phyloP scores from a whole-genome alignment of 1,284 basidiomycete genomes.

The Tilletia indica region DNA sequence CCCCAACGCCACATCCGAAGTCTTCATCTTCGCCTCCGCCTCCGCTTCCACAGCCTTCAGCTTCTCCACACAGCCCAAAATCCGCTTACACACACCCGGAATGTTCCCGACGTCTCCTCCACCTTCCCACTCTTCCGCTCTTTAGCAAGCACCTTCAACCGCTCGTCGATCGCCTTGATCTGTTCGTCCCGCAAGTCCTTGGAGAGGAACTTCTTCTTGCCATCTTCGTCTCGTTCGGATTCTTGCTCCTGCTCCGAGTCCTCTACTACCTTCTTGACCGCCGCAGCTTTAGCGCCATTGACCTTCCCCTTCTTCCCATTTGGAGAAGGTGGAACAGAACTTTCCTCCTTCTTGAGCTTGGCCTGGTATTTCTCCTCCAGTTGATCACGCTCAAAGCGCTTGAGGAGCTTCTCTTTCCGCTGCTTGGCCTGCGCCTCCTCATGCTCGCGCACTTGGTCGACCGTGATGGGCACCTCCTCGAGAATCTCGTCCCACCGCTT shows the following conservation, averaged over 20 bases:
- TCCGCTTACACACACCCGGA: constrained; percentile 65
- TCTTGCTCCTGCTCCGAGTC: constrained; percentile 31
- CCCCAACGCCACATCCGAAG: constrained; percentile 49
- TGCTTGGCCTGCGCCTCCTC: constrained; percentile 67
- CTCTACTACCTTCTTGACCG: not conserved
- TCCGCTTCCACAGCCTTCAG: constrained; percentile 52
- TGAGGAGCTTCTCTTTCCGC: constrained; percentile 71
- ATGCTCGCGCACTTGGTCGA: constrained; percentile 79
- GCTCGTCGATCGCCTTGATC: constrained; percentile 70
- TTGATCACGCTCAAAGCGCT: constrained; percentile 63
- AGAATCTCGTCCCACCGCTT: constrained; percentile 58
- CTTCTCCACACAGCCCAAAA: constrained; percentile 58
- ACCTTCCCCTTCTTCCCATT: too few relatives aligned
- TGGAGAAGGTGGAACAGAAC: not conserved
- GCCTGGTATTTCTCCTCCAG: constrained; percentile 46
- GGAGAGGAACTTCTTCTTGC: constrained; percentile 41
- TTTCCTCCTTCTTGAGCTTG: constrained; percentile 31
- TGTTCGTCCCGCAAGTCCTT: constrained; percentile 60
- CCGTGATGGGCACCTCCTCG: constrained; percentile 87
- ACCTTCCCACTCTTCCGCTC: constrained; percentile 78
- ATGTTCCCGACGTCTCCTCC: constrained; percentile 58
- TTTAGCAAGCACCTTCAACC: constrained; percentile 72
- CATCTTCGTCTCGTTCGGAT: constrained; percentile 36
- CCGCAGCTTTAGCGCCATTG: not conserved
- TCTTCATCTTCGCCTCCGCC: constrained; percentile 51